Evolutionary conservation across 208 protist species (phyloP), one percentile per base, ranked within the genome.

Genomic region (Trypanosoma grayi): DNA sequence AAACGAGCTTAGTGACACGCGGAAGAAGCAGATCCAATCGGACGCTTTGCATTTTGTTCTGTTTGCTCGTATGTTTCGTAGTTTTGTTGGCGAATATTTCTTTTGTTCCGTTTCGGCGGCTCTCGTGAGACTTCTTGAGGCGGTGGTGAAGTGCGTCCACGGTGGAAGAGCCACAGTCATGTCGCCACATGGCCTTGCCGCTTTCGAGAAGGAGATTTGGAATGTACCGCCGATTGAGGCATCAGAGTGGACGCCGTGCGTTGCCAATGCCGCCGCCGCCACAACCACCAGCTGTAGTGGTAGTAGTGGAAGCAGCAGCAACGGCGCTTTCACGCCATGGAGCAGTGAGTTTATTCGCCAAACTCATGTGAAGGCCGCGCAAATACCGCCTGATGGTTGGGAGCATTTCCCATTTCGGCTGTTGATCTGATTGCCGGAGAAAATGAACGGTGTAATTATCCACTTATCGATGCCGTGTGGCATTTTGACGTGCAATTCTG

Each of bases 41-140:
- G 72, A 78, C 36, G 50, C 44, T 25, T 28, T 73, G 14, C 53
- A 68, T 43, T 59, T 68, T 40, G 66, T 78, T 2, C 25, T 73
- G 4, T 73, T 78, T 69, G 52, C 69, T 16, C 72, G 72, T 40
- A 58, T 73, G 57, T 68, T 70, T 56, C 72, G 72, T 22, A 54
- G 25, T 6, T 74, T 63, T 45, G 34, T 74, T 11, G 64, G 59
- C 20, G 53, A 63, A 10, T 4, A 34, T 1, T 45, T 60, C 24
- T 74, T 41, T 59, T 22, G 13, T 3, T 2, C 5, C 11, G 48
- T 70, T 30, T 44, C 65, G 5, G 14, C 10, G 8, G 13, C 34
- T 9, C 48, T 70, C 6, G 39, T 63, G 37, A 56, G 41, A 30
- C 48, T 70, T 57, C 48, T 70, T 27, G 50, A 46, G 10, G 36